Evolutionary conservation across 2,329 filamentous ascomycete species (phyloP), one percentile per base, ranked within the genome.

Genomic region (Dryadomyces quercivorus): DNA sequence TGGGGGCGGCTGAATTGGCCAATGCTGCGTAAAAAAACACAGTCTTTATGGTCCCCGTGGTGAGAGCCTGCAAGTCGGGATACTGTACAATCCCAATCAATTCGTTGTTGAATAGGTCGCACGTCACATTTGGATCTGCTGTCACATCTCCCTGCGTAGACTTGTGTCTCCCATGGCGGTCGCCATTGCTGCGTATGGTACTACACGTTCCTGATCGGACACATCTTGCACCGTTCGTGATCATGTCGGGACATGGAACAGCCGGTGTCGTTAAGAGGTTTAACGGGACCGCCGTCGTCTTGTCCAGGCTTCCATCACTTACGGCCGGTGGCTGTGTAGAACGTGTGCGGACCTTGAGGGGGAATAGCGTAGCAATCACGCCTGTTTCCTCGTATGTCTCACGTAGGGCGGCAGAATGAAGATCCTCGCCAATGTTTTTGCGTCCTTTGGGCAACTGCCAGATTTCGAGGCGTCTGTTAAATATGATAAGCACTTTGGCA

Each of bases 361-460:
- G 61, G 36, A 75, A 58, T 0, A 71, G 66, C 13, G 58, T 60
- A 38, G 70, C 69, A 5, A 55, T 61, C n/a, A 74, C 63, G 5
- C 74, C 74, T 7, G 73, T 75, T 60, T 76, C 74, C 57, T 77
- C 74, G 46, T 65, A 65, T 0, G 73, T 75, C 61, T 76, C 74
- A 31, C 73, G 70, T 15, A 76, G 57, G 13, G 73, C 74, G 0
- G 73, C 66, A 2, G 62, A 63, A 26, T 69, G 66, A 38, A 73
- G 63, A 57, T 65, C 66, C 58, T 76, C 73, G 54, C 66, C 67
- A 46, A 76, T 70, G 60, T 75, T 70, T 61, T 74, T 74, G 57
- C 72, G 68, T 49, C 74, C 73, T 60, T 76, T 75, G 50, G 73
- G 73, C 7, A 76, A 65, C 62, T 75, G 72, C 60, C 66, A 71